Base-by-base conservation (phyloP, 2,329 filamentous ascomycete genomes). In the Colletotrichum spaethianum region DNA sequence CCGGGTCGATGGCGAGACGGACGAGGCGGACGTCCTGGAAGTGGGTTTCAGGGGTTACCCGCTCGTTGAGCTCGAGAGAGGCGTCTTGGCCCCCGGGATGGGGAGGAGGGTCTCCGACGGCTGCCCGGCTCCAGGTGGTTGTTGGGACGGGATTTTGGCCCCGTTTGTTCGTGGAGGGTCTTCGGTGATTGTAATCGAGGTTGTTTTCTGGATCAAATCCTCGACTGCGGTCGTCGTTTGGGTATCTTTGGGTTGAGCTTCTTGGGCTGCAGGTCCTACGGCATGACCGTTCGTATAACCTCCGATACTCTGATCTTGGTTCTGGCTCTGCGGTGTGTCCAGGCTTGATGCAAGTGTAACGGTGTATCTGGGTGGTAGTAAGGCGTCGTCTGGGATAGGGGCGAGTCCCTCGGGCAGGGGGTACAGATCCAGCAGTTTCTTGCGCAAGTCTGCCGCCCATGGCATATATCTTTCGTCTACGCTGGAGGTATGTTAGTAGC, bases 21-120 rank as follows among this genome's bases (percentile, higher is more conserved):
- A 86, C 87, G n/a, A 98, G 82, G 0, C 96, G 93, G 55, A 98
- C 96, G 83, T 99, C 96, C 84, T 99, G 96, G 92, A 94, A 98
- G 82, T 99, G 96, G 1, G 85, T 84, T 1, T 80, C 60, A 0
- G 95, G 91, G 0, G 96, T 99, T 7, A 97, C 81, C 20, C 95
- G 90, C 23, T 85, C 81, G 78, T 97, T 98, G n/a, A 82, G 80
- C 0, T 85, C 77, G 0, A 99, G 79, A 0, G 81, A 87, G 11
- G 92, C 93, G 0, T 80, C 81, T 74, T 90, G 84, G 2, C 88
- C 85, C 52, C 84, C 82, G 0, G 89, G 16, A 94, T 86, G 0
- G 91, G 87, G 2, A 94, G 84, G 4, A 87, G 52, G 4, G 65
- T 46, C 31, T 63, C 23, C 44, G 16, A 57, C 75, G 75, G 46